Evolutionary conservation across 1,139 yeast genomes (phyloP).

Genomic region (Diutina mesorugosa): DNA sequence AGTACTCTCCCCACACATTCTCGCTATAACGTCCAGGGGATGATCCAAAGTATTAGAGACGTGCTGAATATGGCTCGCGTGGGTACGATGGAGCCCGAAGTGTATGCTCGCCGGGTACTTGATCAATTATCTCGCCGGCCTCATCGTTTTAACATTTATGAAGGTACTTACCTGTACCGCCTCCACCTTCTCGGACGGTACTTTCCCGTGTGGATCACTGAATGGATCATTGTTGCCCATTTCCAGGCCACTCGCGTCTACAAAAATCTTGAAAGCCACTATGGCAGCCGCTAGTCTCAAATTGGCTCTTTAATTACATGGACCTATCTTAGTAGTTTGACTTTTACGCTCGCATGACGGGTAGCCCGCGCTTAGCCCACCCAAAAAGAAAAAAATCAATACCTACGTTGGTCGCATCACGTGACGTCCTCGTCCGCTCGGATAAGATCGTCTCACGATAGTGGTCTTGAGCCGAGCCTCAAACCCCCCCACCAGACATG

Average conservation of each 20-base stretch:
- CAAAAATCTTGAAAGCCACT: not conserved
- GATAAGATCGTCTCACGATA: not conserved
- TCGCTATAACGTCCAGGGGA: conserved; percentile 19
- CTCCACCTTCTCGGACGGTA: conserved; percentile 13
- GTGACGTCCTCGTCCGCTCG: not conserved
- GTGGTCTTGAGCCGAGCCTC: not conserved
- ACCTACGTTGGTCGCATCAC: not conserved
- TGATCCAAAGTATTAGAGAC: conserved; percentile 14
- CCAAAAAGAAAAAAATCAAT: too few species aligned
- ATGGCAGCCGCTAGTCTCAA: not conserved
- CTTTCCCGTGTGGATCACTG: conserved; percentile 13
- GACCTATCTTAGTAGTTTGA: not conserved
- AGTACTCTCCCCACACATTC: conserved; percentile 3
- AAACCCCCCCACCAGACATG: not conserved
- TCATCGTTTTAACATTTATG: conserved; percentile 18
- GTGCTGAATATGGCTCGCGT: conserved; percentile 13
- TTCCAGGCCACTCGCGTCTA: not conserved
- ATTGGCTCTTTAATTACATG: not conserved
- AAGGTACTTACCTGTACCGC: conserved; percentile 14
- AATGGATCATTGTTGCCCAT: not conserved
- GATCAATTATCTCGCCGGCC: conserved; percentile 9
- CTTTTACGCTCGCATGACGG: not conserved
- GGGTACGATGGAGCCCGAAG: conserved; percentile 11
- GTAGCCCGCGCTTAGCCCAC: not conserved
- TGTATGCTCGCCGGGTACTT: conserved; percentile 22